Conservation (phyloP, 1,139 yeast species). For the Blastobotrys arbuscula region DNA sequence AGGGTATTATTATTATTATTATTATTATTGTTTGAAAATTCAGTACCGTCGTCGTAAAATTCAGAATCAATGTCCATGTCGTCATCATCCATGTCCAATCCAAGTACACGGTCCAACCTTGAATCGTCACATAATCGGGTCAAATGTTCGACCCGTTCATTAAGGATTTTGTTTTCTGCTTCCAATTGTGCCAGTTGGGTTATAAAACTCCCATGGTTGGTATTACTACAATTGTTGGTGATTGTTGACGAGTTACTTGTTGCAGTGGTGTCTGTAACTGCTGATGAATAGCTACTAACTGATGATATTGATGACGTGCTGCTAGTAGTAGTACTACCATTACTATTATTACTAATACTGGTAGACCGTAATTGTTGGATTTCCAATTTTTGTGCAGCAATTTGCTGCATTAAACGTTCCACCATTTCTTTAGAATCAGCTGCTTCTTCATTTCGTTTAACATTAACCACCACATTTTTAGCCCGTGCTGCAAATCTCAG, state of each 20-base stretch:
- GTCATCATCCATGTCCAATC: constrained; percentile 19
- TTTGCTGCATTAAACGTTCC: constrained; percentile 31
- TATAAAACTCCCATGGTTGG: constrained; percentile 5
- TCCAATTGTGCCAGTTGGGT: constrained; percentile 43
- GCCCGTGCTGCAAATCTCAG: constrained; percentile 91
- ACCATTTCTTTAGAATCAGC: constrained; percentile 18
- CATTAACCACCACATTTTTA: constrained; percentile 70
- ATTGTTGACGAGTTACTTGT: constrained; percentile 5
- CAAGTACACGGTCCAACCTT: constrained; percentile 43
- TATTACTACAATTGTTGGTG: not conserved
- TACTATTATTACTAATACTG: constrained; percentile 1
- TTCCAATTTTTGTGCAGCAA: constrained; percentile 39
- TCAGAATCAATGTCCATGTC: constrained; percentile 10
- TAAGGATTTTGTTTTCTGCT: constrained; percentile 56
- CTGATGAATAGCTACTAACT: not conserved
- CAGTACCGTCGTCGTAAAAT: constrained; percentile 10
- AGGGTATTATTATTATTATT: not conserved
- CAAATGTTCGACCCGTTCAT: constrained; percentile 65
- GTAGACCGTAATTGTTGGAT: constrained; percentile 28
- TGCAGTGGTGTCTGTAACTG: not conserved
- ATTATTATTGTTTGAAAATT: not conserved
- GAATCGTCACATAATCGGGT: constrained; percentile 56
- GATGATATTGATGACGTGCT: constrained; percentile 6
- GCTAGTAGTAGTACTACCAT: constrained; percentile 10
- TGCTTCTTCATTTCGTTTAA: constrained; percentile 44